Base-by-base conservation (phyloP, 2,329 filamentous ascomycete species). In the Cladosporium sp. region DNA sequence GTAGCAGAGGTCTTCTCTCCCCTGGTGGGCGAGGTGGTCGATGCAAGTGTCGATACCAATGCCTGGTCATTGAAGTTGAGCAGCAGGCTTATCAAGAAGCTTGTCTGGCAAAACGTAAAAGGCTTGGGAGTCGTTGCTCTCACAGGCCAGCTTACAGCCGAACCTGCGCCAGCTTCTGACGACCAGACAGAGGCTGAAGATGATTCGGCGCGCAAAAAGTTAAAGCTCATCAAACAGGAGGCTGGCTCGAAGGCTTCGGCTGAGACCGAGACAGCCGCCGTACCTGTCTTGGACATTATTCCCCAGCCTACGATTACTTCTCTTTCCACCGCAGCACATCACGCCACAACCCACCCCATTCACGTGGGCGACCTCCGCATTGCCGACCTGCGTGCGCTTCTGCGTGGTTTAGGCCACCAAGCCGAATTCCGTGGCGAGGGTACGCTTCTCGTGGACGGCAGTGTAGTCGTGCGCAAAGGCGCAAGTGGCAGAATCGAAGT, bases 1-100 rank as follows among this genome's bases (percentile, higher is more conserved):
- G 58, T 50, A 3, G 62, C 64, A 15, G 63, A 66, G 22, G 90
- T 99, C 4, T 93, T 93, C 70, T 91, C 90, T 0, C 94, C 94
- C 1, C 73, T 77, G 9, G 78, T 90, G n/a, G 91, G 91, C 22
- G 78, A 82, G 34, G 78, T 80, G 13, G 81, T 99, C 40, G 87
- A 99, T 72, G 94, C 93, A 12, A 97, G 92, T 68, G 93, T 97
- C 40, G 94, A 99, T 71, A 97, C 93, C 4, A 97, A 97, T 70
- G 92, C 94, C 3, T 99, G 95, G 94, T 87, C 90, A 22, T 89
- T 99, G 60, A 96, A 92, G 73, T 81, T 99, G 17, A 91, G 90
- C 49, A 90, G 93, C 64, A 78, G 83, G 44, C 83, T 99, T 19
- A 89, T 96, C 59, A 90, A 90, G 73, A 88, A 88, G 65, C 80